Base-by-base conservation (phyloP, 805 yeast species). In the Isabelozyma gotoi region DNA sequence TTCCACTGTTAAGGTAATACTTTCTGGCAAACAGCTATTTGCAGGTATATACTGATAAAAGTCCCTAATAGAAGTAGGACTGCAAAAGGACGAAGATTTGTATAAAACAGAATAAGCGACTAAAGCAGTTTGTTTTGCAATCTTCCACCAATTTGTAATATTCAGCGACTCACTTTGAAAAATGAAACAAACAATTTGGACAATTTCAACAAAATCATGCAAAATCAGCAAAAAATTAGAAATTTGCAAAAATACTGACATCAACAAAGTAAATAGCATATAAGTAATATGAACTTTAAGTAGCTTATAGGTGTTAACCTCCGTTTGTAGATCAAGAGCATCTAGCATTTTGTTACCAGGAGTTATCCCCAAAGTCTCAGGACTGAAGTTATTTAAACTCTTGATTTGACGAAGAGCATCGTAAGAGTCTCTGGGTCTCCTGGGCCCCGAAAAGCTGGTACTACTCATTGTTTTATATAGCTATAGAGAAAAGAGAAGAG, bases 1-100 rank as follows among this genome's bases (percentile, higher is more conserved):
- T 37, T 65, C 60, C 33, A 73, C 60, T 4, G 72, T 54, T 11
- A 67, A 53, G 2, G 60, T 55, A 7, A 71, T 41, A 20, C 67
- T 56, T 2, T 44, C 39, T 0, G 78, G 77, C 2, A 62, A 37
- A n/a, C 31, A 15, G 5, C 31, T 39, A 7, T 38, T 36, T 10
- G 33, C 20, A 6, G 55, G 57, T 7, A 53, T 34, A 3, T 37
- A 40, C 16, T 15, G 20, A 20, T 38, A 43, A 17, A 43, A 50
- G 11, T 48, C 41, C 2, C 17, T 8, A 20, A 48, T 33, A 10
- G 41, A 45, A 12, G 33, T 24, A 12, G 46, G 45, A 12, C 21
- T 5, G 51, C 53, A 11, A 43, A 36, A 1, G 49, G 33, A 7
- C 5, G 42, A 20, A 27, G 43, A 33, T 43, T 44, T 17, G 41